Percentiles rank a stretch among this genome's conserved stretches.
Evolutionary conservation across 1,139 yeast species (phyloP).

Genomic region (Pichia sp.): DNA sequence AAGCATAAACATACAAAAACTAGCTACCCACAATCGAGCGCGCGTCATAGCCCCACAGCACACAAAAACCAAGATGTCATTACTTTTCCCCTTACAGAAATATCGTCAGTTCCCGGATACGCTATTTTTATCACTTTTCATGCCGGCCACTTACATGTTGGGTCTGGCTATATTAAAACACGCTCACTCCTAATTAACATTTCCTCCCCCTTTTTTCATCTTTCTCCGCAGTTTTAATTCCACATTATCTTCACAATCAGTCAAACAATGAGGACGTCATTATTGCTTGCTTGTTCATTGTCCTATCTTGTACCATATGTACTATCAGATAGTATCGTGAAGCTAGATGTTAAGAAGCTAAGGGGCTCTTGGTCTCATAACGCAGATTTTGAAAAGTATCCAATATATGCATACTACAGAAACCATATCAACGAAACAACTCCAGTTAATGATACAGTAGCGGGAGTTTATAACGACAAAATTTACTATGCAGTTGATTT

Average conservation of each 20-base stretch:
- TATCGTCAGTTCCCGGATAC: not conserved
- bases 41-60: too few species aligned
- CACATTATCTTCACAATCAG: not conserved
- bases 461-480: constrained; percentile 8
- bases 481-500: constrained; percentile 20
- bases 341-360: constrained; percentile 21
- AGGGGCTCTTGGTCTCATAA: constrained; percentile 26
- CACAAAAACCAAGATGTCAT: too few species aligned
- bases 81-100: not conserved
- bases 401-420: constrained; percentile 13
- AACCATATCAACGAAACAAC: not conserved
- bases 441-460: constrained; percentile 8
- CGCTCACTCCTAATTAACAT: not conserved
- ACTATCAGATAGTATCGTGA: constrained; percentile 11
- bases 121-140: not conserved
- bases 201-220: not conserved
- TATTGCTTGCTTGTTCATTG: constrained; percentile 1
- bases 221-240: too few species aligned
- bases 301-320: constrained; percentile 3
- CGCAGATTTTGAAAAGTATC: constrained; percentile 18
- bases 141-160: too few species aligned
- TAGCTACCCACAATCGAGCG: too few species aligned
- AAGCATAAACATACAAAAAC: too few species aligned
- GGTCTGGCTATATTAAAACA: too few species aligned
- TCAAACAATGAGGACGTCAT: not conserved